These are phyloP conservation scores for Microthyrium microscopicum DNA, from an alignment of 2,329 filamentous ascomycete genomes.

Conservation along the genomic window DNA sequence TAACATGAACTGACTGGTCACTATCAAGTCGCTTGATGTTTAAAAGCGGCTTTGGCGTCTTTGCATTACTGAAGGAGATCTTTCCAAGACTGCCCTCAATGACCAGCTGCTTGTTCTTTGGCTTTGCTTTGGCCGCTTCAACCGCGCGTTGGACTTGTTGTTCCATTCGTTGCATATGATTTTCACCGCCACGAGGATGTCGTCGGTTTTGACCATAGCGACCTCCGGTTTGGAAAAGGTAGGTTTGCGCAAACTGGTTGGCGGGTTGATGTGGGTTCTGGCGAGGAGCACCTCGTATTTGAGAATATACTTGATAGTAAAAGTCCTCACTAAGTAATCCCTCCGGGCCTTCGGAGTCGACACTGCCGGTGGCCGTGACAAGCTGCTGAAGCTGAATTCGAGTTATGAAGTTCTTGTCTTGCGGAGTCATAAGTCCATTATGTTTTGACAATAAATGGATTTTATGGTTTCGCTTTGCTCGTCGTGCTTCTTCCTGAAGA, in stretches of 20 bases:
- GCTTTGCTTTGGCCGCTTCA: slow-evolving; percentile 90
- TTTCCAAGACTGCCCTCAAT: slow-evolving; percentile 94
- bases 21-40: slow-evolving; percentile 84
- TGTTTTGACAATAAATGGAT: slow-evolving; percentile 86
- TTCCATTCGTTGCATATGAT: slow-evolving; percentile 97
- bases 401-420: slow-evolving; percentile 99
- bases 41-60: slow-evolving; percentile 84
- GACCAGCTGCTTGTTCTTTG: slow-evolving; percentile 93
- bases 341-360: slow-evolving; percentile 64
- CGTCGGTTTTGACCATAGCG: slow-evolving; percentile 55
- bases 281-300: slow-evolving; percentile 76
- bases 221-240: slow-evolving; percentile 85
- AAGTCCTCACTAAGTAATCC: slow-evolving; percentile 81
- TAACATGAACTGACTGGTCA: slow-evolving; percentile 35
- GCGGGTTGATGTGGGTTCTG: slow-evolving; percentile 86
- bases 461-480: slow-evolving; percentile 95
- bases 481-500: slow-evolving; percentile 78
- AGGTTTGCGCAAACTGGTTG: slow-evolving; percentile 94
- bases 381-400: slow-evolving; percentile 94
- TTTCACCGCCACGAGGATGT: slow-evolving; percentile 72
- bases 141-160: slow-evolving; percentile 96
- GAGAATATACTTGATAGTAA: slow-evolving; percentile 94
- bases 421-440: slow-evolving; percentile 95
- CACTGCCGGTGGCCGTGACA: slow-evolving; percentile 77
- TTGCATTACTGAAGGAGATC: slow-evolving; percentile 97